Base-by-base conservation (phyloP, 2,329 filamentous ascomycete species). In the Cordyceps sp. region DNA sequence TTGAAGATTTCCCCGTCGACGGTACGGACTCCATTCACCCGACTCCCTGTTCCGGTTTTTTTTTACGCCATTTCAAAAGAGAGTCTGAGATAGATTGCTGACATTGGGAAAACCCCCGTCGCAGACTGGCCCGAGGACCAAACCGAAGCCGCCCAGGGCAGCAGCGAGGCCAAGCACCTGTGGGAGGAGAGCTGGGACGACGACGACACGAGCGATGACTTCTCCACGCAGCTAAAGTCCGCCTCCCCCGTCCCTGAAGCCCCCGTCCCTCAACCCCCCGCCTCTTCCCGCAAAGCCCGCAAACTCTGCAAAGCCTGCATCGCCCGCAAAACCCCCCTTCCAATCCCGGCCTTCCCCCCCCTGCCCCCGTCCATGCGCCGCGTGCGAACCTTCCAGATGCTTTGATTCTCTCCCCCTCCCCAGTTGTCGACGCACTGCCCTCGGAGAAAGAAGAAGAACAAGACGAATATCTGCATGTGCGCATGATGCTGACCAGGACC, bases 111-210 rank as follows among this genome's bases (percentile, higher is more conserved):
- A 6, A 16, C 24, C n/a, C n/a, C n/a, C n/a, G 7, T 10, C 25
- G 10, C 21, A 93, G 90, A 96, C 59, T 98, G 90, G 90, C 67
- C 77, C 33, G 77, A 85, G 55, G 84, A 93, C 51, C 86, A 93
- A 51, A 83, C 83, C 38, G 84, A 94, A 52, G 78, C 77, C 34
- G 80, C 79, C 35, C 66, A 69, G 47, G 73, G 66, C 38, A 73
- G 63, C 45, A 77, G 76, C 48, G 72, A 76, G 37, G 66, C 64
- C 41, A 61, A 69, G 54, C 86, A 96, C 61, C 65, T 98, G 33
- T 98, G 90, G 90, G 90, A 98, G 59, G 90, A 98, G 67, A 94
- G 85, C 66, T 98, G 90, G 90, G 90, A 98, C 52, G 90, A 98
- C 50, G 88, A 96, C 54, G 90, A 96, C 59, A 90, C 84, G 42